These are phyloP conservation scores for Maudiozyma humilis DNA, from an alignment of 1,139 yeast genomes.

Conservation along the genomic window DNA sequence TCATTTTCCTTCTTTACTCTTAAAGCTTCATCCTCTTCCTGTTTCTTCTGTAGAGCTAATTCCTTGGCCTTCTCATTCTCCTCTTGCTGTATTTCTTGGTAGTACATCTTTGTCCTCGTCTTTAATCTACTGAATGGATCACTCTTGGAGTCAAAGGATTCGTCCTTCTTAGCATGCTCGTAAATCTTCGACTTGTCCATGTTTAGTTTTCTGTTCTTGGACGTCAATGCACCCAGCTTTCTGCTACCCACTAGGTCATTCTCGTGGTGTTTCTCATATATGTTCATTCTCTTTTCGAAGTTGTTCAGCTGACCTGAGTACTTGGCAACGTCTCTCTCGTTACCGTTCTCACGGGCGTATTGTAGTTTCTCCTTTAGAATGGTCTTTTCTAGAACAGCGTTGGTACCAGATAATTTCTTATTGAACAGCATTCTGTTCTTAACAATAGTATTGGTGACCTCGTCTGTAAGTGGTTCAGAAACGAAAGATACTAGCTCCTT, in stretches of 20 bases:
- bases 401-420: conserved; percentile 53
- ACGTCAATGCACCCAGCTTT: conserved; percentile 33
- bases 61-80: conserved; percentile 41
- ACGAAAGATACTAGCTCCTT: conserved; percentile 55
- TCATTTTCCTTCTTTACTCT: conserved; percentile 33
- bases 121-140: conserved; percentile 89
- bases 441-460: conserved; percentile 74
- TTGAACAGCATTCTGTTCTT: conserved; percentile 58
- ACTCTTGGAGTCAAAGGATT: conserved; percentile 42
- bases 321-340: conserved; percentile 43
- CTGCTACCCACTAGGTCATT: conserved; percentile 32
- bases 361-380: conserved; percentile 64
- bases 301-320: conserved; percentile 30
- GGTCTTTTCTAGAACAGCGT: conserved; percentile 71
- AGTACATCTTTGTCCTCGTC: conserved; percentile 78
- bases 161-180: conserved; percentile 52
- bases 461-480: conserved; percentile 58
- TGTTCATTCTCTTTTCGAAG: conserved; percentile 46
- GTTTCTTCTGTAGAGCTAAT: conserved; percentile 34
- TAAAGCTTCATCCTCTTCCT: conserved; percentile 32
- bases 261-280: conserved; percentile 33
- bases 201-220: conserved; percentile 73
- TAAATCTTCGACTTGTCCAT: conserved; percentile 71
- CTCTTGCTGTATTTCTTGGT: conserved; percentile 42
- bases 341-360: conserved; percentile 64